phyloP scores from a whole-genome alignment of 495 filamentous ascomycete genomes.

The Penicillium desertorum region DNA sequence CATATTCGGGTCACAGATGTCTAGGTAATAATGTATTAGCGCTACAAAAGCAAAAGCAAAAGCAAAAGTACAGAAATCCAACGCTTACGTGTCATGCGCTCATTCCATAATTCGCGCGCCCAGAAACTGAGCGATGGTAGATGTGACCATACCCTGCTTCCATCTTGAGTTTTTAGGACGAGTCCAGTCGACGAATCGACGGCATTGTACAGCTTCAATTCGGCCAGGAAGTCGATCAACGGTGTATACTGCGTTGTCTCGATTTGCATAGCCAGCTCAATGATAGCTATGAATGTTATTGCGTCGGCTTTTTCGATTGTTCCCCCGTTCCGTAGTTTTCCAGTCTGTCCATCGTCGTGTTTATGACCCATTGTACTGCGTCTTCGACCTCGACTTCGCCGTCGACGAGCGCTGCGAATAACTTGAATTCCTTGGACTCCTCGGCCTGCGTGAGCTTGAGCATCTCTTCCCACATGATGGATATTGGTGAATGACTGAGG shows the following conservation, averaged over 20 bases:
- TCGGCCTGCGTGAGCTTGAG: neutral
- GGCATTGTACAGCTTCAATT: slow-evolving; percentile 4
- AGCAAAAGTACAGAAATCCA: neutral
- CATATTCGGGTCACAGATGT: slow-evolving; percentile 1
- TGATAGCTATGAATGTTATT: neutral
- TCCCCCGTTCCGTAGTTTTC: neutral
- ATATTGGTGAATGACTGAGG: neutral
- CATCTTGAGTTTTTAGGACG: neutral
- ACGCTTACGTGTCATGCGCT: neutral
- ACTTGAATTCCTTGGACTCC: neutral
- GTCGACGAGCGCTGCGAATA: neutral
- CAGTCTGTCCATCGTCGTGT: slow-evolving; percentile 1
- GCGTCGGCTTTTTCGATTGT: slow-evolving; percentile 4
- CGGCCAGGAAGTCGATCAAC: neutral
- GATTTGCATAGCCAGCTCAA: slow-evolving; percentile 4
- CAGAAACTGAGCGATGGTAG: neutral
- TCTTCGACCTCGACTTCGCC: neutral
- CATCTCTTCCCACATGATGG: neutral
- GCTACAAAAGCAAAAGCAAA: neutral
- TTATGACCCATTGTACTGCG: slow-evolving; percentile 6
- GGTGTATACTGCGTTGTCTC: neutral
- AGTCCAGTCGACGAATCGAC: slow-evolving; percentile 5
- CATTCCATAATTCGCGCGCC: neutral
- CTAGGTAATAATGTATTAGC: neutral
- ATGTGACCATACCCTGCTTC: slow-evolving; percentile 6